phyloP scores from a whole-genome alignment of 306 rosid genomes.

The Prunus armeniaca region DNA sequence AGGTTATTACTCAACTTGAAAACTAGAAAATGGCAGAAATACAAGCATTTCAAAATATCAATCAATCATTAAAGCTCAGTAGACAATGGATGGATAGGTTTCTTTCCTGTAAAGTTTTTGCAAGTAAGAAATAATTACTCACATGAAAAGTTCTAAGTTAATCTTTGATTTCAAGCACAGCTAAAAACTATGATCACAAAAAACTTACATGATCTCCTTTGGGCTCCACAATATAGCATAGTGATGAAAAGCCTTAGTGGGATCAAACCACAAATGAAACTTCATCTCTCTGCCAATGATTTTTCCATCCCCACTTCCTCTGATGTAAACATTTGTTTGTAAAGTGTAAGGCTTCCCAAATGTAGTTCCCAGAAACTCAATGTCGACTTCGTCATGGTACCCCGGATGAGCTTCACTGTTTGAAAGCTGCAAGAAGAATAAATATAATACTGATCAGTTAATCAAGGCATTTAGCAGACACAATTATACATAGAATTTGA shows the following conservation, averaged over 20 bases:
- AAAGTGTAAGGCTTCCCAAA: constrained; percentile 92
- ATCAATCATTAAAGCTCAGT: too few relatives aligned
- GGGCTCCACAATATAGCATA: constrained; percentile 92
- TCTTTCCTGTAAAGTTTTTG: too few relatives aligned
- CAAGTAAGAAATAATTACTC: too few relatives aligned
- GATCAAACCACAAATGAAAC: constrained; percentile 96
- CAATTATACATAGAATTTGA: not conserved
- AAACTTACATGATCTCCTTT: constrained; percentile 78
- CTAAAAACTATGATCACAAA: not conserved
- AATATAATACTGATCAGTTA: not conserved
- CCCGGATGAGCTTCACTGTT: constrained; percentile 95
- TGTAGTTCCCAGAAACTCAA: constrained; percentile 94
- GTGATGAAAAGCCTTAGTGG: constrained; percentile 75
- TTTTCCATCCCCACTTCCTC: constrained; percentile 92
- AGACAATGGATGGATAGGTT: too few relatives aligned
- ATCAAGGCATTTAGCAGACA: not conserved
- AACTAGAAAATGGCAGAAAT: too few relatives aligned
- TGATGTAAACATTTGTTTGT: constrained; percentile 88
- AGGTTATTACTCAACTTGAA: too few relatives aligned
- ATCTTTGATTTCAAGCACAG: not conserved
- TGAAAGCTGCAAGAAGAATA: constrained; percentile 63
- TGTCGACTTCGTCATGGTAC: constrained; percentile 94
- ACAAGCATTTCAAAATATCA: too few relatives aligned
- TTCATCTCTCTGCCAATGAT: constrained; percentile 95
- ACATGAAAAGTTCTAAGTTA: not conserved